These are phyloP conservation scores for Xylariaceae sp. DNA, from an alignment of 2,329 filamentous ascomycete genomes.

Conservation along the genomic window DNA sequence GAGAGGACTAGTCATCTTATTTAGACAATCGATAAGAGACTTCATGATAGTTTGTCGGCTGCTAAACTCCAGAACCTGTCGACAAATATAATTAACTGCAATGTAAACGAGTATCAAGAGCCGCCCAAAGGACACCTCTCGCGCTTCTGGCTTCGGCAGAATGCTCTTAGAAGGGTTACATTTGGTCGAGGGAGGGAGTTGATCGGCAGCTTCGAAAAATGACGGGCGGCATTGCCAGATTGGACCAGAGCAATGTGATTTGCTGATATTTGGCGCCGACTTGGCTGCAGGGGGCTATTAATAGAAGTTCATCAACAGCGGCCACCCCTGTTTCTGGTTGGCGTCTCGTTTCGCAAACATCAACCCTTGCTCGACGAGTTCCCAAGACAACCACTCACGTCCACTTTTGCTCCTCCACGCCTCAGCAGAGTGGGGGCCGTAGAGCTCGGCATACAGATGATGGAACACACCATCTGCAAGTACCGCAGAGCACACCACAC, in stretches of 20 bases:
- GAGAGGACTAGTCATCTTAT: background rate
- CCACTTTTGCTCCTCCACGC: slow-evolving; percentile 23
- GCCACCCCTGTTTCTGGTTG: slow-evolving; percentile 22
- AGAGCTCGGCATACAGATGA: slow-evolving; percentile 31
- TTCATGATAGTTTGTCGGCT: no score
- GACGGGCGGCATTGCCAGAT: slow-evolving; percentile 28
- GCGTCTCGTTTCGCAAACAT: slow-evolving; percentile 43
- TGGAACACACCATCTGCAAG: slow-evolving; percentile 34
- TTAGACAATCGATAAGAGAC: background rate
- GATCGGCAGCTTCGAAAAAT: slow-evolving; percentile 25
- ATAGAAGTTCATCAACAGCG: slow-evolving; percentile 34
- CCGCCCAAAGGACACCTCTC: slow-evolving; percentile 21
- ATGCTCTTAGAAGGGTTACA: slow-evolving; percentile 12
- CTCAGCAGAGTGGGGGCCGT: slow-evolving; percentile 30
- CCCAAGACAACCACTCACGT: slow-evolving; percentile 35
- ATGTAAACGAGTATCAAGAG: slow-evolving; percentile 18
- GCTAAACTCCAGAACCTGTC: background rate
- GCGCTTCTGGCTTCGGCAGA: slow-evolving; percentile 25
- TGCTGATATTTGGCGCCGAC: slow-evolving; percentile 32
- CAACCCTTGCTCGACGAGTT: slow-evolving; percentile 30
- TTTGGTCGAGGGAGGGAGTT: slow-evolving; percentile 11
- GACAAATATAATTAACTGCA: background rate
- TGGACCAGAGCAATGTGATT: slow-evolving; percentile 26
- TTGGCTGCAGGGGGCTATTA: slow-evolving; percentile 36
- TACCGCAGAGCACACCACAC: slow-evolving; percentile 21